Conservation (phyloP, 1,139 yeast species). For the Scheffersomyces cryptocercus region DNA sequence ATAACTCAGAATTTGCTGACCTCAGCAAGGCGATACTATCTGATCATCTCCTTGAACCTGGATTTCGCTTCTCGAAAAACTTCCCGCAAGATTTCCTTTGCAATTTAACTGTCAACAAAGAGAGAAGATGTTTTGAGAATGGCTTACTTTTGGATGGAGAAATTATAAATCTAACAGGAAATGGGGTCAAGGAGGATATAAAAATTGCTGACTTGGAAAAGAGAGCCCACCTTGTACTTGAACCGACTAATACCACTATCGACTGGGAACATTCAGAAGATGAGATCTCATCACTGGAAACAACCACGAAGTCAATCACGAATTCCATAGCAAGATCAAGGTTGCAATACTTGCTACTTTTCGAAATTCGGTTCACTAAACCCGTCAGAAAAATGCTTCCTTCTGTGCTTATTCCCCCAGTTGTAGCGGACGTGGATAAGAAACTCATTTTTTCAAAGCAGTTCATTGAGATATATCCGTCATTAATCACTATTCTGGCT, state of each 20-base stretch:
- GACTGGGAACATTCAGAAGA: too few relatives aligned
- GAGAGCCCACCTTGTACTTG: constrained; percentile 10
- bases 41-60: constrained; percentile 31
- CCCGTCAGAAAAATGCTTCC: constrained; percentile 47
- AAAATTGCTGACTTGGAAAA: constrained; percentile 13
- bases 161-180: constrained; percentile 24
- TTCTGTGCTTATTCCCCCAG: constrained; percentile 51
- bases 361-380: constrained; percentile 60
- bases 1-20: constrained; percentile 26
- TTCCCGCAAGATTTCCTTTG: constrained; percentile 24
- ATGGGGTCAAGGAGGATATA: constrained; percentile 13
- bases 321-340: constrained; percentile 34
- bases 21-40: constrained; percentile 23
- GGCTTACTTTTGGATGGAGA: constrained; percentile 31
- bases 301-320: not conserved
- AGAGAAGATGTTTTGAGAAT: constrained; percentile 27
- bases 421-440: constrained; percentile 47
- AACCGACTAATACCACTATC: not conserved
- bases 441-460: constrained; percentile 55
- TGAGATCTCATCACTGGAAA: not conserved
- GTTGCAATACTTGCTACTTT: constrained; percentile 51
- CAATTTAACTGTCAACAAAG: constrained; percentile 12
- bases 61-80: constrained; percentile 23
- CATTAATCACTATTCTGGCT: constrained; percentile 48
- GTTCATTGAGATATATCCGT: constrained; percentile 56